These are phyloP conservation scores for Glaciozyma martinii DNA, from an alignment of 768 basidiomycete species.

Conservation along the genomic window DNA sequence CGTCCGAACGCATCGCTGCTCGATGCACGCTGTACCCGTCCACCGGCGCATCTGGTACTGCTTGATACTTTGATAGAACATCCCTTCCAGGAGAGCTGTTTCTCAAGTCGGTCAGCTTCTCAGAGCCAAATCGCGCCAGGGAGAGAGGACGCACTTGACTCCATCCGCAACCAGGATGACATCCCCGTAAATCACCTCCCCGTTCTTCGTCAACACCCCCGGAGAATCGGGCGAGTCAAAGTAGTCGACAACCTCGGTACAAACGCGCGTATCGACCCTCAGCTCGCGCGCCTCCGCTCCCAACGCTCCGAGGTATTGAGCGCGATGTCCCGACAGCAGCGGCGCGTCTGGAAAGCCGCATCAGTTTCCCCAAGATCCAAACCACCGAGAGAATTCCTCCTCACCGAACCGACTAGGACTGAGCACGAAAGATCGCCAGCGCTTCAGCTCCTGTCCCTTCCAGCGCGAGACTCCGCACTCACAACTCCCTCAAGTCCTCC, in stretches of 20 bases:
- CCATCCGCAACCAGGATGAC: background rate
- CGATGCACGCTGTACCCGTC: constrained; percentile 9
- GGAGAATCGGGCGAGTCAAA: background rate
- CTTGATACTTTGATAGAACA: no score
- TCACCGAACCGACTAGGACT: no score
- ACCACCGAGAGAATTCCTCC: no score
- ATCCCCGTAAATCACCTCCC: background rate
- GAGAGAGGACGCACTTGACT: no score
- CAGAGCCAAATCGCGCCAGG: no score
- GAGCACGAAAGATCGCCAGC: background rate
- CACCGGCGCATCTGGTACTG: background rate
- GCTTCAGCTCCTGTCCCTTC: no score
- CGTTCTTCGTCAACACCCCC: background rate
- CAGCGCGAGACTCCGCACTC: background rate
- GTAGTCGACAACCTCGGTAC: constrained; percentile 7
- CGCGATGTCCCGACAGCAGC: constrained; percentile 6
- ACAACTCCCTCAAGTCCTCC: constrained; percentile 7
- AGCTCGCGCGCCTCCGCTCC: constrained; percentile 5
- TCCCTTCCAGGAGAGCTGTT: background rate
- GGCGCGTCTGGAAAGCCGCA: background rate
- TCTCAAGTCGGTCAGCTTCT: no score
- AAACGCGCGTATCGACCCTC: background rate
- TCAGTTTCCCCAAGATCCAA: no score
- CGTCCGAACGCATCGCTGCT: background rate
- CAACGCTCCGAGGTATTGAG: constrained; percentile 1